A percentile compares a stretch with the other conserved stretches of the same genome.
Evolutionary conservation across 257 asterid species (phyloP).

Genomic region (Rubia yunnanensis): DNA sequence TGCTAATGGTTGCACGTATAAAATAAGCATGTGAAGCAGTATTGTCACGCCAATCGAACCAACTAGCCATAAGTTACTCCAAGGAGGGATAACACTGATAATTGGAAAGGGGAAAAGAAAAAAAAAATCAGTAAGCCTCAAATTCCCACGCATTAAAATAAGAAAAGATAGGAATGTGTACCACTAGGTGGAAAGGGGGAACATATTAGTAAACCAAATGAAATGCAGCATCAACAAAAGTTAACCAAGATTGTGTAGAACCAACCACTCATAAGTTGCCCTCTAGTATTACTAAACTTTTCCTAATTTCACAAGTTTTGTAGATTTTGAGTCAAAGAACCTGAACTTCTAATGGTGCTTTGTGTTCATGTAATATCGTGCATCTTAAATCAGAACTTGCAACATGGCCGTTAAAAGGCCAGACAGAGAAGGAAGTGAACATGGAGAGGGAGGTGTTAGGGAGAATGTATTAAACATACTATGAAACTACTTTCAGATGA

Average conservation of each 20-base stretch:
- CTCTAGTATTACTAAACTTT: background rate
- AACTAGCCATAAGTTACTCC: conserved; percentile 99
- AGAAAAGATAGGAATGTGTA: background rate
- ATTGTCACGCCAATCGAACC: conserved; percentile 82
- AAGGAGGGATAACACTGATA: conserved; percentile 75
- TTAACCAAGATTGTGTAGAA: background rate
- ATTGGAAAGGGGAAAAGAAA: background rate
- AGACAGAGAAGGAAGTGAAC: background rate
- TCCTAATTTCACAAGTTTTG: background rate
- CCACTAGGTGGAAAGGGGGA: background rate
- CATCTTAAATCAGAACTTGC: background rate
- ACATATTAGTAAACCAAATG: background rate
- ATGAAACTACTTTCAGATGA: conserved; percentile 4
- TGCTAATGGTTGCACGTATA: conserved; percentile 83
- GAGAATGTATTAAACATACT: background rate
- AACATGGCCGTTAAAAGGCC: background rate
- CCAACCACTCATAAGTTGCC: background rate
- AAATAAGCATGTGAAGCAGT: conserved; percentile 79
- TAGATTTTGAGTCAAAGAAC: background rate
- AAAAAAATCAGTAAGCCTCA: background rate
- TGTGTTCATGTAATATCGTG: background rate
- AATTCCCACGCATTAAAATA: background rate
- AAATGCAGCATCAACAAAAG: background rate
- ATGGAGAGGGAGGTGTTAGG: background rate
- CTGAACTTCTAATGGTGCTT: background rate